Evolutionary conservation across 768 basidiomycete species (phyloP), one percentile per base, ranked within the genome.

Genomic region (Xanthoconium purpureum): DNA sequence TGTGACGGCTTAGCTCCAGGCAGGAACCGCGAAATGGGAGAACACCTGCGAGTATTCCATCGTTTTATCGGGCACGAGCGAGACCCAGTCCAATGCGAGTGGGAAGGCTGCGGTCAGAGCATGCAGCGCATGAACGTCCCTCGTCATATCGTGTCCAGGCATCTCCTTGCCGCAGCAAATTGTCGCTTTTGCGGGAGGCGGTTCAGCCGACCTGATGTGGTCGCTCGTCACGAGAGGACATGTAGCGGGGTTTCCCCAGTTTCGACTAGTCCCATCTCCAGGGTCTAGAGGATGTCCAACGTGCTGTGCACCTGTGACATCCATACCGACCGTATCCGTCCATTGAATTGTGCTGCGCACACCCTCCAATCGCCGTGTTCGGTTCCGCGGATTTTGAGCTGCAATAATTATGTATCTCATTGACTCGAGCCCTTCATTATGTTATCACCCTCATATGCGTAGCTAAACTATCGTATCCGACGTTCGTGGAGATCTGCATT

Each of bases 111-210:
- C 33, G 55, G 58, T 5, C 64, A 63, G 15, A 5, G 1, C 2
- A 59, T 69, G 59, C 68, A 69, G 24, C 66, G 68, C 40, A 71
- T 71, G 68, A 69, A 69, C 30, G 52, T 69, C 7, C 62, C 69
- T 1, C 66, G 68, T 2, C 68, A 69, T 38, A 64, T 69, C 8
- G 68, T 69, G 17, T 66, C 69, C 12, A 51, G 66, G 46, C 68
- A 69, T 39, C 66, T 69, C 0, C 61, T 61, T 4, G 69, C 62
- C 12, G 57, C 61, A 6, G 66, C 68, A 18, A 57, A 2, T 9
- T 69, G 68, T 20, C 66, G 62, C 32, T 59, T 48, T 43, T 69
- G 68, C 35, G 40, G 48, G 7, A 69, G 49, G 52, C 62, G 47
- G 12, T 66, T 69, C 39, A 61, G 68, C 40, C 62, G 68, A 1